These are phyloP conservation scores for Pisolithus microcarpus DNA, from an alignment of 768 basidiomycete species.

Conservation along the genomic window DNA sequence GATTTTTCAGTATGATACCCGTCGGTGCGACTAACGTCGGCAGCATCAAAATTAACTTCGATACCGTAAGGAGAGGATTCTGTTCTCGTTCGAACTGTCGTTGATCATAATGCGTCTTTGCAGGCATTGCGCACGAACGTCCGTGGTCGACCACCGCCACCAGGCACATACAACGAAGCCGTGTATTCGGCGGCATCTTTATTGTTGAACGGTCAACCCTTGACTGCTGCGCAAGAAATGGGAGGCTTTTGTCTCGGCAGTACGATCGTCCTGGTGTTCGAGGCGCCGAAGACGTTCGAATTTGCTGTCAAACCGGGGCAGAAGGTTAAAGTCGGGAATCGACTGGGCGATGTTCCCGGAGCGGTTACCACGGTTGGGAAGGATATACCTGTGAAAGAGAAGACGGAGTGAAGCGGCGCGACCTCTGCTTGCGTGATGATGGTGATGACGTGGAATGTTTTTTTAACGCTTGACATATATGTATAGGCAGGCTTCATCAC, in stretches of 20 bases:
- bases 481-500: too few relatives aligned
- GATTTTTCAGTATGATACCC: slow-evolving; percentile 96
- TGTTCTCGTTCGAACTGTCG: not conserved
- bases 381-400: slow-evolving; percentile 10
- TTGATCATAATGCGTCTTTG: too few relatives aligned
- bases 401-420: slow-evolving; percentile 22
- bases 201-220: slow-evolving; percentile 81
- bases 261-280: slow-evolving; percentile 95
- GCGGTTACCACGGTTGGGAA: slow-evolving; percentile 22
- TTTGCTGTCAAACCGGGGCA: slow-evolving; percentile 72
- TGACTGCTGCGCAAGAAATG: slow-evolving; percentile 88
- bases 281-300: slow-evolving; percentile 80
- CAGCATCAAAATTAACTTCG: slow-evolving; percentile 93
- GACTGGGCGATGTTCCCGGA: slow-evolving; percentile 51
- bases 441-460: not conserved
- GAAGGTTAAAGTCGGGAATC: slow-evolving; percentile 82
- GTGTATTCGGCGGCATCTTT: slow-evolving; percentile 81
- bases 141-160: slow-evolving; percentile 60
- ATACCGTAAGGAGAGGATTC: slow-evolving; percentile 45
- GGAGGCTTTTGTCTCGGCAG: slow-evolving; percentile 94
- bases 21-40: slow-evolving; percentile 99
- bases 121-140: slow-evolving; percentile 87
- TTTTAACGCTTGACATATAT: not conserved
- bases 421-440: not conserved
- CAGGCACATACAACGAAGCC: slow-evolving; percentile 88